Conservation (phyloP, 148 eudicot species). For the Persicaria tinctoria region DNA sequence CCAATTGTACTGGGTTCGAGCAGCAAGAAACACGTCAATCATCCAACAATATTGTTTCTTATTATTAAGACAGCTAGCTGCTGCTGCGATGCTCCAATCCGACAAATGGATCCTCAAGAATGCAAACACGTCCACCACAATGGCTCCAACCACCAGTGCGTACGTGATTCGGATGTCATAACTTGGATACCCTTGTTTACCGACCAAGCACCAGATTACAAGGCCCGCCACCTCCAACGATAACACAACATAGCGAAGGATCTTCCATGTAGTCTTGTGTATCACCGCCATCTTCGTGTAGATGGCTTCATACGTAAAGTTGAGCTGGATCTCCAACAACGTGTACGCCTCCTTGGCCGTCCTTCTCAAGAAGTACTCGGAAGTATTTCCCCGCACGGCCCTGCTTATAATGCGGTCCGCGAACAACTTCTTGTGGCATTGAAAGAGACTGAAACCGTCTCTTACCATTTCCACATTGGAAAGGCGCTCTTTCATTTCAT, state of each 20-base stretch:
- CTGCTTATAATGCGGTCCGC: background rate
- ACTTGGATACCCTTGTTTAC: background rate
- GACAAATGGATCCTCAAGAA: conserved; percentile 28
- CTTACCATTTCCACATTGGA: too few species aligned
- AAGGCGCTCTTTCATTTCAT: too few species aligned
- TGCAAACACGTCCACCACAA: conserved; percentile 31
- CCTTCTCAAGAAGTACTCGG: conserved; percentile 28
- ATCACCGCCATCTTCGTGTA: conserved; percentile 36
- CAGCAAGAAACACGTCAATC: background rate
- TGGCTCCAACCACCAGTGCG: conserved; percentile 15
- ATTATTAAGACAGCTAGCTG: background rate
- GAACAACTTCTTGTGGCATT: too few species aligned
- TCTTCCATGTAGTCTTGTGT: conserved; percentile 14
- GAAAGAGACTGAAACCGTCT: too few species aligned
- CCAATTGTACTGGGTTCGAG: background rate
- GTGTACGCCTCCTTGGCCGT: conserved; percentile 31
- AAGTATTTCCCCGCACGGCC: conserved; percentile 20
- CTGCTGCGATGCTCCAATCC: conserved; percentile 22
- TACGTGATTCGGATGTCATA: conserved; percentile 24
- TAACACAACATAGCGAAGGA: conserved; percentile 15
- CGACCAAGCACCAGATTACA: conserved; percentile 8
- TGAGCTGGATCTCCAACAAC: conserved; percentile 44
- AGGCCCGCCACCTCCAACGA: conserved; percentile 13
- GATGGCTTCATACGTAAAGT: conserved; percentile 35
- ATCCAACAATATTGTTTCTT: too few species aligned